These are phyloP conservation scores for Tripterygium wilfordii DNA, from an alignment of 177 flowering plant genomes.

Conservation along the genomic window DNA sequence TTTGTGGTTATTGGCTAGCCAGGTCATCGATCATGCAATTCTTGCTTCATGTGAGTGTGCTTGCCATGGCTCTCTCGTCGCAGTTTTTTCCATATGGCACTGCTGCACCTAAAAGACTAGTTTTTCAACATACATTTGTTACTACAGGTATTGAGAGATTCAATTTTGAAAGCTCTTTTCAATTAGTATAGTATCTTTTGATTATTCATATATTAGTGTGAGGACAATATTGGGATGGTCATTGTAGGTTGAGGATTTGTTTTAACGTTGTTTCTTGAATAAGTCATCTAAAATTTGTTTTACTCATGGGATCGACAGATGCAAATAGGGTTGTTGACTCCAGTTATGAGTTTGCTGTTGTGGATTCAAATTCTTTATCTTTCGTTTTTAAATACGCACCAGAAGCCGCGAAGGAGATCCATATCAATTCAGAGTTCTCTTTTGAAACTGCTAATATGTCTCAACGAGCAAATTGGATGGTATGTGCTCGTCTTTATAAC, in stretches of 20 bases:
- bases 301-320: slow-evolving; percentile 36
- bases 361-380: slow-evolving; percentile 77
- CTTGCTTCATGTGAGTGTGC: slow-evolving; percentile 59
- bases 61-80: slow-evolving; percentile 78
- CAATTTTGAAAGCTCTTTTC: neutral
- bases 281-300: neutral
- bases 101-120: slow-evolving; percentile 85
- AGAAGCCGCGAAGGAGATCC: slow-evolving; percentile 61
- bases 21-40: slow-evolving; percentile 54
- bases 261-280: neutral
- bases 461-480: slow-evolving; percentile 55
- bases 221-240: no score
- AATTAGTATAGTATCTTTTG: neutral
- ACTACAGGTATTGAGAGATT: slow-evolving; percentile 51
- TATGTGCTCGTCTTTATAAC: slow-evolving; percentile 21
- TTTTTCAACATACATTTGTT: slow-evolving; percentile 70
- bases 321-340: slow-evolving; percentile 44
- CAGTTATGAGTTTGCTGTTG: slow-evolving; percentile 72
- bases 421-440: slow-evolving; percentile 40
- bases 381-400: slow-evolving; percentile 85
- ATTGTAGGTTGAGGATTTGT: no score
- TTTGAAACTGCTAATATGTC: slow-evolving; percentile 33
- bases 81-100: slow-evolving; percentile 87
- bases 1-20: slow-evolving; percentile 71
- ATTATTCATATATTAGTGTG: neutral